Evolutionary conservation across 2,329 filamentous ascomycete genomes (phyloP).

Genomic region (Acrocalymma vagum): DNA sequence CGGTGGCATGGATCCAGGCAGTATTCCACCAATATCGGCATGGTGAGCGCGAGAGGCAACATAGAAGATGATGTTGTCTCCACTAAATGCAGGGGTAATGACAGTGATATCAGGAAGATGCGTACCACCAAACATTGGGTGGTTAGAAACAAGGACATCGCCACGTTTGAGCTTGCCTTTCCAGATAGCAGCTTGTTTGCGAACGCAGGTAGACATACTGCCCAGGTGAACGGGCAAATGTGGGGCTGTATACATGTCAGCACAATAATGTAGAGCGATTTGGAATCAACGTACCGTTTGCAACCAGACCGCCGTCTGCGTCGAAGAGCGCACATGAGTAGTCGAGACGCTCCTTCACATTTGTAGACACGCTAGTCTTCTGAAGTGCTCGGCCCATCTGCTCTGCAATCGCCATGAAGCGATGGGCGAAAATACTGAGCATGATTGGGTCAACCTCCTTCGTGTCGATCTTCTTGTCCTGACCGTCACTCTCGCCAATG

Average conservation of each 20-base stretch:
- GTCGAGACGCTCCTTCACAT: conserved; percentile 83
- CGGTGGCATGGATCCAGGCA: conserved; percentile 84
- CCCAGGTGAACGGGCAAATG: conserved; percentile 84
- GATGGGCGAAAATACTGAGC: conserved; percentile 80
- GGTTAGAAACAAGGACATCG: conserved; percentile 84
- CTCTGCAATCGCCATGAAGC: conserved; percentile 87
- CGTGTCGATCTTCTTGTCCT: conserved; percentile 58
- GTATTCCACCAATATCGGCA: conserved; percentile 84
- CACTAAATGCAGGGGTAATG: conserved; percentile 79
- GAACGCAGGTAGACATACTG: conserved; percentile 85
- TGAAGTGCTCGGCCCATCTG: conserved; percentile 83
- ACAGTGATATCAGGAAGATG: conserved; percentile 86
- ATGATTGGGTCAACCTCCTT: conserved; percentile 77
- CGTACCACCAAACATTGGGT: conserved; percentile 84
- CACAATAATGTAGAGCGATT: not conserved
- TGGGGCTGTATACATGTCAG: conserved; percentile 60
- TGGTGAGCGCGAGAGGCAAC: conserved; percentile 83
- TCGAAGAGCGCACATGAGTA: conserved; percentile 87
- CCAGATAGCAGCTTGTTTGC: conserved; percentile 82
- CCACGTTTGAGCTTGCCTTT: conserved; percentile 78
- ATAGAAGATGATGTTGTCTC: conserved; percentile 80
- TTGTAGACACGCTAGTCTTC: conserved; percentile 81
- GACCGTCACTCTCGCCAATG: conserved; percentile 66
- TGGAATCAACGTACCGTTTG: conserved; percentile 61
- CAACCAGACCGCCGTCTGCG: conserved; percentile 76